Evolutionary conservation across 768 basidiomycete species (phyloP).

Genomic region (Termitomyces sp.): DNA sequence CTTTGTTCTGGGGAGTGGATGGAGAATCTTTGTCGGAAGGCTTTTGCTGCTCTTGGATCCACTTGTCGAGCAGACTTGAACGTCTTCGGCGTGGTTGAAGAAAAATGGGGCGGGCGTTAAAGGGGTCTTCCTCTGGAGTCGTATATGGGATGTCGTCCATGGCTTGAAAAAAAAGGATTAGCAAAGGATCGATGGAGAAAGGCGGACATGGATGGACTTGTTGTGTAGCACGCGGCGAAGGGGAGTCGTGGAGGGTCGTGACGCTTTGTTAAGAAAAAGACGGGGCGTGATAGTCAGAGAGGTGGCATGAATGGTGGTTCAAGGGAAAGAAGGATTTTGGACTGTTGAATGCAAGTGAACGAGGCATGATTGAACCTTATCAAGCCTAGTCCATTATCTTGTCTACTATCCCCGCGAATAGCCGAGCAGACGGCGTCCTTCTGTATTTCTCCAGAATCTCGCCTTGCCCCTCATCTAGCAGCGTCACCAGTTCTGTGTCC

Average conservation of each 20-base stretch:
- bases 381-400: conserved; percentile 2
- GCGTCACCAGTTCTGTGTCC: conserved; percentile 82
- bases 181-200: conserved; percentile 2
- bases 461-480: conserved; percentile 65
- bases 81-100: conserved; percentile 32
- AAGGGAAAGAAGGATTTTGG: conserved; percentile 12
- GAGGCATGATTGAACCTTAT: conserved; percentile 23
- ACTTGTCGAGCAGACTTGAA: conserved; percentile 50
- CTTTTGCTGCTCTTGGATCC: conserved; percentile 47
- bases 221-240: neutral
- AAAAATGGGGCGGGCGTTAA: conserved; percentile 33
- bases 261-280: neutral
- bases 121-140: conserved; percentile 47
- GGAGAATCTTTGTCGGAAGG: conserved; percentile 12
- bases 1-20: conserved; percentile 26
- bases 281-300: neutral
- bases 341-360: conserved; percentile 23
- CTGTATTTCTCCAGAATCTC: conserved; percentile 57
- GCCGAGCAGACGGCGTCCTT: conserved; percentile 60
- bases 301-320: conserved; percentile 14
- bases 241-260: conserved; percentile 3
- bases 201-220: neutral
- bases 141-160: conserved; percentile 44
- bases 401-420: conserved; percentile 60
- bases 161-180: neutral